Evolutionary conservation across 495 filamentous ascomycete species (phyloP).

Genomic region (Pyronema domesticum): DNA sequence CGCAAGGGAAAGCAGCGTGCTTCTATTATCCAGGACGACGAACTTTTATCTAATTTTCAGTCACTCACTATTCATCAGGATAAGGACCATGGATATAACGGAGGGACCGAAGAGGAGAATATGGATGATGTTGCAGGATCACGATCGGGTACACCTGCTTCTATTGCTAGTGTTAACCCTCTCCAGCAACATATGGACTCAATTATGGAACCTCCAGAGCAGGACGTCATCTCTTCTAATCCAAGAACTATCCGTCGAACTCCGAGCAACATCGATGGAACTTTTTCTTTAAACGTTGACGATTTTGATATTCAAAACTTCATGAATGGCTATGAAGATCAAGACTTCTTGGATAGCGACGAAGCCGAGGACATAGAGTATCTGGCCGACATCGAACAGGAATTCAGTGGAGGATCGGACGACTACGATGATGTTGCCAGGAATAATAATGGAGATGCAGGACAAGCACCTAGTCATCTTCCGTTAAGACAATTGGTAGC

Average conservation of each 20-base stretch:
- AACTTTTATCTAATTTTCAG: not conserved
- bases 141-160: not conserved
- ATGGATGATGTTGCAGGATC: not conserved
- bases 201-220: not conserved
- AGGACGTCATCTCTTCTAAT: not conserved
- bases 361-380: not conserved
- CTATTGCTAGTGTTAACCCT: not conserved
- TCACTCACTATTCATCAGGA: not conserved
- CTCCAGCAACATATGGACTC: not conserved
- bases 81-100: not conserved
- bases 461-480: not conserved
- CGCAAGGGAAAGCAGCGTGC: constrained; percentile 1
- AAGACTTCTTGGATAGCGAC: not conserved
- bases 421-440: not conserved
- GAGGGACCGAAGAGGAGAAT: not conserved
- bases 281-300: not conserved
- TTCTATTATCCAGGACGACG: not conserved
- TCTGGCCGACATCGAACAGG: not conserved
- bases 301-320: not conserved
- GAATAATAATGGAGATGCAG: not conserved
- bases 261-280: not conserved
- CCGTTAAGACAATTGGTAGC: not conserved
- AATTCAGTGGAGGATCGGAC: not conserved
- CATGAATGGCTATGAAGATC: not conserved
- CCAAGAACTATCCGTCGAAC: not conserved